Base-by-base conservation (phyloP, 345 rosid species). In the Aegle marmelos region DNA sequence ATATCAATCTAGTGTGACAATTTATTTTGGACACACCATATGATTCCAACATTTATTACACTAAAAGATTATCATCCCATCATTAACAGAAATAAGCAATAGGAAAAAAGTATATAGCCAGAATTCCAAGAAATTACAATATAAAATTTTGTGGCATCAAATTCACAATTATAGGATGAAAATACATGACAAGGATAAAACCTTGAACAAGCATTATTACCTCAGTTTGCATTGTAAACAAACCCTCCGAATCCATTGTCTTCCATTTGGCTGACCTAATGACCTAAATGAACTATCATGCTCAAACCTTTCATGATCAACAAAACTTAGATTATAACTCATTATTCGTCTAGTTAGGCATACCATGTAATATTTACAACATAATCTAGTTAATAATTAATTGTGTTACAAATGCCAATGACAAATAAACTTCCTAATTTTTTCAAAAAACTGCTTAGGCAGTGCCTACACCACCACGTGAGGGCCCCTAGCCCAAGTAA, bases 271-370 rank as follows among this genome's bases (percentile, higher is more conserved):
- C 67, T 84, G 97, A 76, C 88, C 89, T 50, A 91, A 82, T 39
- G 96, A 85, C 87, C 97, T 92, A 78, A 89, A 89, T 68, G 97
- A 97, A 84, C 97, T 91, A 80, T 89, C 96, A 80, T 88, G 92
- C 78, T 95, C 99, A 79, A 85, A 84, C 82, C 96, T 87, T 78
- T 93, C 99, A 64, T 85, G 85, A 84, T 93, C 97, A 63, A 85
- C 75, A 79, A 93, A 84, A 85, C 87, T 85, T 59, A 83, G 80
- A 85, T 70, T 76, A 57, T 80, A 81, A 70, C 86, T 79, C 11
- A 91, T 88, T 54, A 88, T 77, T 75, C 89, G 85, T 85, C 94
- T 89, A n/a, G n/a, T n/a, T n/a, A n/a, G n/a, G n/a, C n/a, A n/a
- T n/a, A n/a, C n/a, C n/a, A n/a, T n/a, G n/a, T n/a, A n/a, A n/a